Evolutionary conservation across 2,329 filamentous ascomycete genomes (phyloP).

Genomic region (Ramichloridium luteum): DNA sequence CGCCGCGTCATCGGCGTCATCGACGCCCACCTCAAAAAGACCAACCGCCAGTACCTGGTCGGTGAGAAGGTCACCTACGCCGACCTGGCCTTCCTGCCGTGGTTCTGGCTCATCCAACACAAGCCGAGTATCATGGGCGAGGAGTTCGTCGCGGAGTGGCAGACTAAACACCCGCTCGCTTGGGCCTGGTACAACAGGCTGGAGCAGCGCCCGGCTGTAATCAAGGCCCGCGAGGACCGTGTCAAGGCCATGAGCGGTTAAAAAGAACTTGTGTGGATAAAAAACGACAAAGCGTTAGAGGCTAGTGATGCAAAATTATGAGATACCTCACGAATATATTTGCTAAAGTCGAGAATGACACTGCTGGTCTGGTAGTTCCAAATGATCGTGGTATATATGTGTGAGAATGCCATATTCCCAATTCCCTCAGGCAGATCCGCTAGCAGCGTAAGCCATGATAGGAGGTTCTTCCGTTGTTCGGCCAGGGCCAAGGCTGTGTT

Average conservation of each 20-base stretch:
- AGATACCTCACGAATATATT: no score
- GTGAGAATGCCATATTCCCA: no score
- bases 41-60: slow-evolving; percentile 27
- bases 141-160: slow-evolving; percentile 15
- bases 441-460: not conserved
- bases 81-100: slow-evolving; percentile 31
- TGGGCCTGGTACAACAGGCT: slow-evolving; percentile 21
- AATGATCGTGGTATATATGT: no score
- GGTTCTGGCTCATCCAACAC: slow-evolving; percentile 21
- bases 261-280: not conserved
- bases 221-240: slow-evolving; percentile 19
- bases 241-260: slow-evolving; percentile 12
- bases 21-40: slow-evolving; percentile 26
- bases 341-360: no score
- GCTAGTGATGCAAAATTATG: no score
- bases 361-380: no score
- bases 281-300: no score
- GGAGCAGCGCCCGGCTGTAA: slow-evolving; percentile 17
- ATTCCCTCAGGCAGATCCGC: no score
- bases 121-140: slow-evolving; percentile 20
- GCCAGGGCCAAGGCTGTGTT: not conserved
- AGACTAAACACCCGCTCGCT: slow-evolving; percentile 19
- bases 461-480: not conserved
- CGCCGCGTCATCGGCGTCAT: slow-evolving; percentile 34
- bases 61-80: slow-evolving; percentile 32